Evolutionary conservation across 495 filamentous ascomycete species (phyloP).

Genomic region (Aspergillus egyptiacus): DNA sequence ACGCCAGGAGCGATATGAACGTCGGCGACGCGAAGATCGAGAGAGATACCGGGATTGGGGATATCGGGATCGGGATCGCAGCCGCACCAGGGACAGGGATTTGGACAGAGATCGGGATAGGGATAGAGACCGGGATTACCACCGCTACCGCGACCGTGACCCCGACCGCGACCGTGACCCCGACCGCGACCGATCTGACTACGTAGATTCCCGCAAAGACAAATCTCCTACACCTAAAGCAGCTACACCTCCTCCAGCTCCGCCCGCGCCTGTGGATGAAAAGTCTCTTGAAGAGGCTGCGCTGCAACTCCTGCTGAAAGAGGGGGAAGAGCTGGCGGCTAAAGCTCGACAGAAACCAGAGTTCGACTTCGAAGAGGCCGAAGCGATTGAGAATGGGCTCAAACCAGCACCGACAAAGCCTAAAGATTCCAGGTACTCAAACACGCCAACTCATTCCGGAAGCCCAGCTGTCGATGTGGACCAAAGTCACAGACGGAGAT

Average conservation of each 20-base stretch:
- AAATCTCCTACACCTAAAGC: slow-evolving; percentile 35
- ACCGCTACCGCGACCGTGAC: slow-evolving; percentile 36
- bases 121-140: slow-evolving; percentile 33
- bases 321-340: slow-evolving; percentile 55
- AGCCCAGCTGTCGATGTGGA: slow-evolving; percentile 27
- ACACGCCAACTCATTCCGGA: slow-evolving; percentile 24
- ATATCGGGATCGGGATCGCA: slow-evolving; percentile 28
- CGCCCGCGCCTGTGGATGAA: slow-evolving; percentile 42
- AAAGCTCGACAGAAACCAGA: slow-evolving; percentile 54
- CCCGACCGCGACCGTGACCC: slow-evolving; percentile 38
- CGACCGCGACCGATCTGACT: slow-evolving; percentile 35
- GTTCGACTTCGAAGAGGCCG: slow-evolving; percentile 50
- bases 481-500: slow-evolving; percentile 20
- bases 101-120: slow-evolving; percentile 38
- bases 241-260: slow-evolving; percentile 27
- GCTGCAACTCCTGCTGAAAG: slow-evolving; percentile 49
- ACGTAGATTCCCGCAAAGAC: slow-evolving; percentile 36
- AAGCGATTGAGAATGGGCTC: slow-evolving; percentile 43
- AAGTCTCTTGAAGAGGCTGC: slow-evolving; percentile 54
- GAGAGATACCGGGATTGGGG: slow-evolving; percentile 34
- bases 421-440: slow-evolving; percentile 31
- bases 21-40: slow-evolving; percentile 42
- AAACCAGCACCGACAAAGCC: slow-evolving; percentile 27
- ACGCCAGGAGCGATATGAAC: slow-evolving; percentile 47
- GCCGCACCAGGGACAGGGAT: slow-evolving; percentile 27